phyloP scores from a whole-genome alignment of 2,329 filamentous ascomycete species.

The Cercospora berteroae region DNA sequence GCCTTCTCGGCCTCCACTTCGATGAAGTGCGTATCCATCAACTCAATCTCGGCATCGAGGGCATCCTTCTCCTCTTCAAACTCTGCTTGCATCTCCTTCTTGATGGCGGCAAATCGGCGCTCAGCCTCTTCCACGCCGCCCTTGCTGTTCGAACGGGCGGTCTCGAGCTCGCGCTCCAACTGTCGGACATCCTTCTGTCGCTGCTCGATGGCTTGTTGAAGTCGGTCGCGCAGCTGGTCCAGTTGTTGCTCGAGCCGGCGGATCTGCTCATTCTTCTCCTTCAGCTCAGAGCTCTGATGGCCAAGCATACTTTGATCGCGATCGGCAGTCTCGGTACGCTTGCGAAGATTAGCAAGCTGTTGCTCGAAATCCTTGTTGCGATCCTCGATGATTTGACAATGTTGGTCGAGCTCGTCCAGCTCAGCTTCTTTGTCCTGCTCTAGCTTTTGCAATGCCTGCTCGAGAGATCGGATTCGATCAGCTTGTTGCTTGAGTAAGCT shows the following conservation, averaged over 20 bases:
- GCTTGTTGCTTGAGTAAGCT: constrained; percentile 38
- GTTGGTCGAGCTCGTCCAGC: constrained; percentile 39
- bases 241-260: constrained; percentile 42
- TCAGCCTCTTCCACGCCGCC: constrained; percentile 29
- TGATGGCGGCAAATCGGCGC: constrained; percentile 51
- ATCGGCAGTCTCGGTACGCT: constrained; percentile 27
- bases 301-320: constrained; percentile 33
- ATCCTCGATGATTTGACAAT: constrained; percentile 34
- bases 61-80: constrained; percentile 43
- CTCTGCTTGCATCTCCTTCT: constrained; percentile 47
- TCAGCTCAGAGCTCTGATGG: constrained; percentile 30
- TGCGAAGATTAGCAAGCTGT: constrained; percentile 27
- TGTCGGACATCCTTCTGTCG: constrained; percentile 40
- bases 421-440: constrained; percentile 40
- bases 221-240: constrained; percentile 41
- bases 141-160: constrained; percentile 28
- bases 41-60: constrained; percentile 57
- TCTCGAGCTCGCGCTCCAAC: constrained; percentile 45
- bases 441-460: constrained; percentile 35
- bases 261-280: constrained; percentile 32
- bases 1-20: constrained; percentile 51
- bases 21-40: constrained; percentile 46
- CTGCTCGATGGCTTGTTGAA: constrained; percentile 36
- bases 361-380: constrained; percentile 34
- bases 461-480: constrained; percentile 36